Evolutionary conservation across 73 alveolate species (phyloP).

Genomic region (Blepharisma stoltei): DNA sequence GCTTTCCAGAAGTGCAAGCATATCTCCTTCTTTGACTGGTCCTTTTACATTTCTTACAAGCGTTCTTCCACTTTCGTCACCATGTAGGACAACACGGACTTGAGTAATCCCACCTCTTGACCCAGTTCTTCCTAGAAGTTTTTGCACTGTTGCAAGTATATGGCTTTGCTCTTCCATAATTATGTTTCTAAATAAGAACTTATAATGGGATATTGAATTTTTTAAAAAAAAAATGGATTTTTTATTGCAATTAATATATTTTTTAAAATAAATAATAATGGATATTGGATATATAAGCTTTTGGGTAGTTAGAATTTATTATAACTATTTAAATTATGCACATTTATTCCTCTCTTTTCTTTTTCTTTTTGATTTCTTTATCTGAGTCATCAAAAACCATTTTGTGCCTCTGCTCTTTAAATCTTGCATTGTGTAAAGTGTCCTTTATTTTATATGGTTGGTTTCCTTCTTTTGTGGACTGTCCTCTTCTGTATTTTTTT

Average conservation of each 20-base stretch:
- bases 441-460: conserved; percentile 10
- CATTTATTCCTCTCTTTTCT: conserved; percentile 16
- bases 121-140: conserved; percentile 70
- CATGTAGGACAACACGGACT: conserved; percentile 82
- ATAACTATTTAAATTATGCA: too few species aligned
- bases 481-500: conserved; percentile 48
- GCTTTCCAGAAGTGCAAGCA: conserved; percentile 96
- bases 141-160: conserved; percentile 53
- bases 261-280: too few species aligned
- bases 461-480: conserved; percentile 48
- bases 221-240: too few species aligned
- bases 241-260: too few species aligned
- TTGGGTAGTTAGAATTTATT: too few species aligned
- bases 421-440: background rate
- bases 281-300: too few species aligned
- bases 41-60: conserved; percentile 98
- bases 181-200: too few species aligned
- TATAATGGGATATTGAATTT: too few species aligned
- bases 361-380: conserved; percentile 1
- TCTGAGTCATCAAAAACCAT: conserved; percentile 8
- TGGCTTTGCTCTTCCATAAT: conserved; percentile 30
- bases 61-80: conserved; percentile 76
- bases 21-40: conserved; percentile 97
- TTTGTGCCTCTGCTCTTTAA: background rate
- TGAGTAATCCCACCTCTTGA: conserved; percentile 99